Evolutionary conservation across 192 early-diverging fungal genomes (phyloP).

Genomic region (Gonapodya prolifera): DNA sequence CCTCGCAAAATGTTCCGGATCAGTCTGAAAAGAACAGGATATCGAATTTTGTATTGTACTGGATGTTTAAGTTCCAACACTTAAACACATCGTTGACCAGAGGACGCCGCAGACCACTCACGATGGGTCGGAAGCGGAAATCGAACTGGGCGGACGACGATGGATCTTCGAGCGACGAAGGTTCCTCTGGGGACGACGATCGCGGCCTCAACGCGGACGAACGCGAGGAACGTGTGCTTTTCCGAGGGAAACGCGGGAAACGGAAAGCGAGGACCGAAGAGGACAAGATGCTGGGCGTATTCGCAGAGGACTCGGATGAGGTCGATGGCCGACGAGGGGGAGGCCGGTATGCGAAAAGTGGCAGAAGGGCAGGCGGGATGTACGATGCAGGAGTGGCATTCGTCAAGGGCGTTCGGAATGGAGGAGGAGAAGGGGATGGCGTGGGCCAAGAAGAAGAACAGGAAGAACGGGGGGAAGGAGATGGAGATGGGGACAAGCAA

Average conservation of each 20-base stretch:
- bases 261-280: not conserved
- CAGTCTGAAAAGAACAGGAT: too few species aligned
- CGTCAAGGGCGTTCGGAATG: not conserved
- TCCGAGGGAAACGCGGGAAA: too few species aligned
- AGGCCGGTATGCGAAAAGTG: not conserved
- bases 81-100: too few species aligned
- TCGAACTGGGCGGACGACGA: too few species aligned
- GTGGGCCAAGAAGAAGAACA: not conserved
- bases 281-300: not conserved
- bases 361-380: not conserved
- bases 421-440: not conserved
- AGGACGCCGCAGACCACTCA: too few species aligned
- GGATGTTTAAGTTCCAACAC: too few species aligned
- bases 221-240: too few species aligned
- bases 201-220: not conserved
- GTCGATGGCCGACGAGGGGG: not conserved
- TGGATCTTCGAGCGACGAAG: not conserved
- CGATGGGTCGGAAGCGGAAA: too few species aligned
- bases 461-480: conserved; percentile 5
- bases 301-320: not conserved
- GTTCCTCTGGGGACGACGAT: not conserved
- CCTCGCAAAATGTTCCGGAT: too few species aligned
- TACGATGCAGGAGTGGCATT: not conserved
- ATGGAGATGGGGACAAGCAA: conserved; percentile 6
- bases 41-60: too few species aligned